Percentiles rank a stretch among this genome's conserved stretches.
These are phyloP conservation scores for Fusarium concolor DNA, from an alignment of 2,329 filamentous ascomycete genomes.

Conservation along the genomic window DNA sequence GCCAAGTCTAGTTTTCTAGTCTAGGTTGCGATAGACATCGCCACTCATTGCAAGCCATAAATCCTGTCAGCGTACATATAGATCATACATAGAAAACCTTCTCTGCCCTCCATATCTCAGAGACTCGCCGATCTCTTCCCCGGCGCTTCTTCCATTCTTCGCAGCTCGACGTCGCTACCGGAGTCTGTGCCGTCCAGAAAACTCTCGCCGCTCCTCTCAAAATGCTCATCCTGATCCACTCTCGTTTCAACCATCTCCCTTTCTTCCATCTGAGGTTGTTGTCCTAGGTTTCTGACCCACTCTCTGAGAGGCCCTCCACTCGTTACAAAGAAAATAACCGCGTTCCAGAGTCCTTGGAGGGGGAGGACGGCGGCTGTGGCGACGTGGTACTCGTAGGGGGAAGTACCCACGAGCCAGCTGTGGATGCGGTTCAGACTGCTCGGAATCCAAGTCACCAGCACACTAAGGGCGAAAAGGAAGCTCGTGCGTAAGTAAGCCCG, in stretches of 20 bases:
- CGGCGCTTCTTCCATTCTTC: conserved; percentile 43
- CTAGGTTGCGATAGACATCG: conserved; percentile 2
- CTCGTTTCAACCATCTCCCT: conserved; percentile 32
- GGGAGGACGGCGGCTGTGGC: conserved; percentile 78
- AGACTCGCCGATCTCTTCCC: conserved; percentile 44
- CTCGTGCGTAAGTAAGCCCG: conserved; percentile 70
- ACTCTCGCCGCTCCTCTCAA: conserved; percentile 33
- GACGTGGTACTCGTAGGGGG: conserved; percentile 74
- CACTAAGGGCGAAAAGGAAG: conserved; percentile 70
- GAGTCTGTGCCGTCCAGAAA: conserved; percentile 50
- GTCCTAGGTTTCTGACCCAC: conserved; percentile 10
- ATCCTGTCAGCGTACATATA: conserved; percentile 24
- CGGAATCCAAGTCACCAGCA: conserved; percentile 71
- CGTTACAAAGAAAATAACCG: conserved; percentile 79
- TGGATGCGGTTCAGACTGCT: conserved; percentile 81
- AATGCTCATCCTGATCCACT: conserved; percentile 11
- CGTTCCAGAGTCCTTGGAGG: conserved; percentile 84
- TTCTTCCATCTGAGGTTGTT: conserved; percentile 1
- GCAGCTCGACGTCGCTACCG: conserved; percentile 51
- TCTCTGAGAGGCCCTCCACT: conserved; percentile 56
- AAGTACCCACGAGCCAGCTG: conserved; percentile 65
- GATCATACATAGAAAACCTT: conserved; percentile 3
- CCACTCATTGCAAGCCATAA: conserved; percentile 12
- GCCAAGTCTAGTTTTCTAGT: conserved; percentile 3
- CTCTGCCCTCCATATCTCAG: conserved; percentile 6